Base-by-base conservation (phyloP, 1,139 yeast genomes). In the Taphrina wiesneri region DNA sequence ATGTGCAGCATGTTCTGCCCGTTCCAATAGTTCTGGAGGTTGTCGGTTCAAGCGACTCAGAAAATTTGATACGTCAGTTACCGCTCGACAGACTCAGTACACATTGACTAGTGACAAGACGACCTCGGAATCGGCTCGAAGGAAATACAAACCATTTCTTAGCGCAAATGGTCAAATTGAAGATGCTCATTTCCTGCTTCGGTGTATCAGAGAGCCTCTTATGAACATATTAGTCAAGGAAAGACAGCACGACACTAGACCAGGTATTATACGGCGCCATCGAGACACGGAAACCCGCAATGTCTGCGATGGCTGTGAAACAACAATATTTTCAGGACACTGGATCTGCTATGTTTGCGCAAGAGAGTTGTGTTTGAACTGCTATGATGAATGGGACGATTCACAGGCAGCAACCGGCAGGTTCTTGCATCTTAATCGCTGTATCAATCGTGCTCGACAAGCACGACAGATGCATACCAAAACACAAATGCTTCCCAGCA, bases 341-440 rank as follows among this genome's bases (percentile, higher is more conserved):
- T 64, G 41, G 52, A 64, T 67, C 64, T 69, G 71, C 51, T 69
- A 66, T 56, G 61, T 41, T 60, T 69, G 71, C 43, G 71, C 69
- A 15, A 59, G 65, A 32, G 70, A 69, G 26, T 54, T 69, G 64
- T 69, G 71, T 34, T 25, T 68, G 23, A 69, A 67, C 13, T 69
- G 71, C 60, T 61, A 32, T 41, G 57, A 56, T 19, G 68, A 66
- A 34, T 69, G 71, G 71, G 47, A 43, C 26, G 64, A 28, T 13
- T 26, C 36, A 11, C 46, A 21, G 11, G 60, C 47, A 11, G 67
- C 65, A 23, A 56, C 39, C 21, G 66, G 57, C n/a, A 28, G 49
- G 17, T 25, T n/a, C 11, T 2, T 49, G 17, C 39, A 51, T 28
- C 65, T 68, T 25, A 69, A 69, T 43, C 61, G 65, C 34, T 69